Base-by-base conservation (phyloP, 2,329 filamentous ascomycete genomes). In the Phaeosphaeriaceae sp. region DNA sequence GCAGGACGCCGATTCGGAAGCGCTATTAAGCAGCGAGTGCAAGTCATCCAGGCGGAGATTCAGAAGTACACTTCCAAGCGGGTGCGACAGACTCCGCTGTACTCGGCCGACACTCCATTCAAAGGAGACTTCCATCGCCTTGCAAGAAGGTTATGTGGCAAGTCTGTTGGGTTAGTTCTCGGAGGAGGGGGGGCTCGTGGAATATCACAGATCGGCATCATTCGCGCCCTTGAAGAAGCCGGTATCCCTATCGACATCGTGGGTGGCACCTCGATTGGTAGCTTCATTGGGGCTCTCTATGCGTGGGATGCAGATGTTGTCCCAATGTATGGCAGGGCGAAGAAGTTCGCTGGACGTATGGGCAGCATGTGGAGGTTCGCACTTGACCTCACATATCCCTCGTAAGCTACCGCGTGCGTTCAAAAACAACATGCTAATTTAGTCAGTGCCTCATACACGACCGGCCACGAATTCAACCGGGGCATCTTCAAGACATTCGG, bases 401-500 rank as follows among this genome's bases (percentile, higher is more conserved):
- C 94, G 77, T 79, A 75, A 71, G 78, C 72, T 36, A 15, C 20
- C 17, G 11, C 6, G 36, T 4, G 11, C 6, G 36, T 4, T 36
- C 21, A 17, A 1, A 17, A 15, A 19, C 15, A n/a, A 25, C 19
- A 1, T 27, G 56, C 71, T 70, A 62, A 70, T 41, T 1, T 1
- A 0, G 15, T 1, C 51, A 80, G 78, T 6, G 92, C 92, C 7
- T 97, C 94, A 1, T 99, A 99, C 79, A 99, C 96, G 0, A 99
- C 95, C 0, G 95, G 95, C 0, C 95, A 99, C 74, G 95, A 99
- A 72, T 99, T 99, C 85, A 99, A 99, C 70, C 91, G 95, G 7
- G 95, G 95, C 42, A 97, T 99, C 64, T 99, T 97, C 86, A 99
- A 99, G 78, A 93, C 94, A 0, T 97, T 99, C 75, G 95, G 93